Evolutionary conservation across 148 eudicot genomes (phyloP).

Genomic region (Vaccinium myrtillus): DNA sequence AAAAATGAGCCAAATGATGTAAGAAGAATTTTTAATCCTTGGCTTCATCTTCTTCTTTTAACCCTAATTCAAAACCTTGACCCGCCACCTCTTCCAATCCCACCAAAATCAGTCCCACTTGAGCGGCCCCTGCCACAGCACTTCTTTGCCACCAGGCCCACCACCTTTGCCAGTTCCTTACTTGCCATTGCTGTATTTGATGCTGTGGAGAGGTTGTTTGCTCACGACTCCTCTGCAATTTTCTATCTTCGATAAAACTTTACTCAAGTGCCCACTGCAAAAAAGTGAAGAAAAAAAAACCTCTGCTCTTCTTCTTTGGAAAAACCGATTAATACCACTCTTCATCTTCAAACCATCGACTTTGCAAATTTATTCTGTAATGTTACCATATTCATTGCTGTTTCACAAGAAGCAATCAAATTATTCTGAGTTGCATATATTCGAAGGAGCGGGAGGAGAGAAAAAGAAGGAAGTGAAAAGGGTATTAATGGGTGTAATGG

Average conservation of each 20-base stretch:
- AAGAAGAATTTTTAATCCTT: background rate
- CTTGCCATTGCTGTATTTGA: background rate
- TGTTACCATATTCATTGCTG: background rate
- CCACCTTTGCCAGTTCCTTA: background rate
- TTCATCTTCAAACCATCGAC: background rate
- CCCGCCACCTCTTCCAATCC: background rate
- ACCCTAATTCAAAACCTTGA: background rate
- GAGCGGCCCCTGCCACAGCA: background rate
- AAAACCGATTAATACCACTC: background rate
- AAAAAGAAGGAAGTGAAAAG: background rate
- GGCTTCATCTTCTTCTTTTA: slow-evolving; percentile 1
- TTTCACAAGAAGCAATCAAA: background rate
- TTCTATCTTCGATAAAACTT: background rate
- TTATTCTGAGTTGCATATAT: background rate
- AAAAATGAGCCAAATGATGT: background rate
- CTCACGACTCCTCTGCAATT: background rate
- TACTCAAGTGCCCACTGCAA: background rate
- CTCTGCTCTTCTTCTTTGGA: background rate
- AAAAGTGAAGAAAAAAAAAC: background rate
- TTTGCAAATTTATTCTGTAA: background rate
- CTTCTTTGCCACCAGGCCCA: background rate
- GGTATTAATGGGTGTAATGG: background rate
- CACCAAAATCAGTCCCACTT: background rate
- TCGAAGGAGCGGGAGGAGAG: background rate
- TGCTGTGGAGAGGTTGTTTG: background rate